A percentile compares a stretch with the other conserved stretches of the same genome.
Conservation (phyloP, 495 filamentous ascomycete genomes). For the Lasiosphaeriaceae sp. region DNA sequence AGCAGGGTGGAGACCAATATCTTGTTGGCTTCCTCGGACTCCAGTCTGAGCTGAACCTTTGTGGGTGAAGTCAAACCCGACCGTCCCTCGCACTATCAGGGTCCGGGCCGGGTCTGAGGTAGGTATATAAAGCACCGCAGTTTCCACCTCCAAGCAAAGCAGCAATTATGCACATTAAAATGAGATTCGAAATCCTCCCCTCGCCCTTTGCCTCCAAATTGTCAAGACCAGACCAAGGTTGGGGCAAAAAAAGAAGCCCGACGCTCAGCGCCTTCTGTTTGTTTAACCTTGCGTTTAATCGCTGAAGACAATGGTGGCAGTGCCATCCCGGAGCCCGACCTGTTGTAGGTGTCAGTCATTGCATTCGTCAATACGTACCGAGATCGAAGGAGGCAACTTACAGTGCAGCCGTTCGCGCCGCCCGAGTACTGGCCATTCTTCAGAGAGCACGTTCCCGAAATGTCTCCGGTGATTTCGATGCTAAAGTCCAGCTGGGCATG, state of each 20-base stretch:
- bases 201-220: conserved; percentile 7
- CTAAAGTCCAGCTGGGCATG: conserved; percentile 64
- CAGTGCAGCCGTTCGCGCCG: conserved; percentile 61
- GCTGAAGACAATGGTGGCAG: conserved; percentile 32
- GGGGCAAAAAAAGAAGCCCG: background rate
- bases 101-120: background rate
- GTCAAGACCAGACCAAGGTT: background rate
- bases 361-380: background rate
- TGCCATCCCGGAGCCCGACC: conserved; percentile 35
- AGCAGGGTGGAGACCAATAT: no score
- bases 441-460: conserved; percentile 67
- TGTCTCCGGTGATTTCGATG: conserved; percentile 63
- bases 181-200: conserved; percentile 17
- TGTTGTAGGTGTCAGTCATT: conserved; percentile 22
- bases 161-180: conserved; percentile 46
- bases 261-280: background rate
- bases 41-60: no score
- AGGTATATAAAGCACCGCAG: conserved; percentile 2
- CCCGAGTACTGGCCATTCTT: conserved; percentile 59
- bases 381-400: conserved; percentile 36
- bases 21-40: no score
- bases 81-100: background rate
- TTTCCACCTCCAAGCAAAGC: conserved; percentile 14
- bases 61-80: no score
- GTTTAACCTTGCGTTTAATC: conserved; percentile 14